These are phyloP conservation scores for Sugiyamaella smithiae DNA, from an alignment of 805 yeast species.

Conservation along the genomic window DNA sequence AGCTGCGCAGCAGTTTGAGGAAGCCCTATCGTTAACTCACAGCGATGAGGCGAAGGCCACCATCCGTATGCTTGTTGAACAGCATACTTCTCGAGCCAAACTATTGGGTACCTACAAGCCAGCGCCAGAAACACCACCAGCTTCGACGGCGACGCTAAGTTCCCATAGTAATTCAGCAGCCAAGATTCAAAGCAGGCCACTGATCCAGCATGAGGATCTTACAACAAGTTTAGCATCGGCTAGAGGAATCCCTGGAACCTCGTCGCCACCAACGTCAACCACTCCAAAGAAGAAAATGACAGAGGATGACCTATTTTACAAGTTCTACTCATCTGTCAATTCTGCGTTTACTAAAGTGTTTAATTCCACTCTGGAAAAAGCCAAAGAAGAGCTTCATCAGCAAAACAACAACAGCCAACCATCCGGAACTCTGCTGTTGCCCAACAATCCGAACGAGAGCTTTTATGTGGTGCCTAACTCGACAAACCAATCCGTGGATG, in stretches of 20 bases:
- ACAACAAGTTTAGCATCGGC: slow-evolving; percentile 30
- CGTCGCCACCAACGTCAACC: slow-evolving; percentile 6
- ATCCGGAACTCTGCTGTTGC: slow-evolving; percentile 5
- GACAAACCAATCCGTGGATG: slow-evolving; percentile 32
- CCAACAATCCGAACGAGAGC: slow-evolving; percentile 23
- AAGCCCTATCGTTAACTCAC: slow-evolving; percentile 27
- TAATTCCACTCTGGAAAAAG: slow-evolving; percentile 19
- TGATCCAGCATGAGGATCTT: slow-evolving; percentile 18
- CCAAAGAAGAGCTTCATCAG: slow-evolving; percentile 14
- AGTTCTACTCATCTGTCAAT: slow-evolving; percentile 23
- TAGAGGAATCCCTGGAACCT: slow-evolving; percentile 23
- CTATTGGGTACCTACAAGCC: slow-evolving; percentile 21
- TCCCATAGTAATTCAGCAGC: neutral
- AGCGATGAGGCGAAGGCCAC: slow-evolving; percentile 32
- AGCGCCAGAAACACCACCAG: neutral
- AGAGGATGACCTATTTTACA: slow-evolving; percentile 28
- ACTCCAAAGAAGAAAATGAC: slow-evolving; percentile 8
- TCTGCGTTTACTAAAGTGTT: slow-evolving; percentile 19
- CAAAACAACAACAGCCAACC: neutral
- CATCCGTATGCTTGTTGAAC: slow-evolving; percentile 32
- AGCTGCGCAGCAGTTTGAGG: slow-evolving; percentile 37
- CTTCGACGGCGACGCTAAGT: neutral
- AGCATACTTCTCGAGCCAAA: slow-evolving; percentile 32
- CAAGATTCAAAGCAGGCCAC: neutral
- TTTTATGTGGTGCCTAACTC: slow-evolving; percentile 37